Conservation (phyloP, 768 basidiomycete species). For the Lactarius sp. region DNA sequence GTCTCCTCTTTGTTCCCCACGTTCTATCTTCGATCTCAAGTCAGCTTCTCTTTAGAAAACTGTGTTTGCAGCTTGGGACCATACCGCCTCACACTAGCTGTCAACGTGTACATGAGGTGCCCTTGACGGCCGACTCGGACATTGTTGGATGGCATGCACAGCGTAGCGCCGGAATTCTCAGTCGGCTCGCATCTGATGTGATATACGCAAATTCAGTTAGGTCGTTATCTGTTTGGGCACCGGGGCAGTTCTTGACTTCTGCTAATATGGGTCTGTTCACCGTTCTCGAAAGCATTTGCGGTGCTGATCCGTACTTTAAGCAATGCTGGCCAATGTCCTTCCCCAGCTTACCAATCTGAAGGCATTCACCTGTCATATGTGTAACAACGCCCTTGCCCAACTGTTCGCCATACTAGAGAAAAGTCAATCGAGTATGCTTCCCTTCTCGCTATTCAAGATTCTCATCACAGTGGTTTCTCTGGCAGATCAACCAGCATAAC, state of each 20-base stretch:
- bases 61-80: conserved; percentile 57
- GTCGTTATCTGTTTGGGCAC: conserved; percentile 56
- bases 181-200: conserved; percentile 56
- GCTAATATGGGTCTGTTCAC: conserved; percentile 55
- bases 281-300: not conserved
- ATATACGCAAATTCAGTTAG: conserved; percentile 54
- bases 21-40: conserved; percentile 63
- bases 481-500: conserved; percentile 6
- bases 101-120: not conserved
- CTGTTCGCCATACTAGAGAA: conserved; percentile 51
- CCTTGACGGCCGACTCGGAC: conserved; percentile 33
- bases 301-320: not conserved
- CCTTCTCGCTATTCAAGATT: not conserved
- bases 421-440: conserved; percentile 40
- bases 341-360: conserved; percentile 56
- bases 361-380: conserved; percentile 57
- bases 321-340: conserved; percentile 64
- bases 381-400: conserved; percentile 46
- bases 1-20: conserved; percentile 59
- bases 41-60: conserved; percentile 57
- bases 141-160: conserved; percentile 52
- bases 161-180: conserved; percentile 66
- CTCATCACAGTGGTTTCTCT: not conserved
- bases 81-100: no score
- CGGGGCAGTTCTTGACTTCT: conserved; percentile 44